phyloP scores from a whole-genome alignment of 2,329 filamentous ascomycete genomes.

The Peltaster fructicola region DNA sequence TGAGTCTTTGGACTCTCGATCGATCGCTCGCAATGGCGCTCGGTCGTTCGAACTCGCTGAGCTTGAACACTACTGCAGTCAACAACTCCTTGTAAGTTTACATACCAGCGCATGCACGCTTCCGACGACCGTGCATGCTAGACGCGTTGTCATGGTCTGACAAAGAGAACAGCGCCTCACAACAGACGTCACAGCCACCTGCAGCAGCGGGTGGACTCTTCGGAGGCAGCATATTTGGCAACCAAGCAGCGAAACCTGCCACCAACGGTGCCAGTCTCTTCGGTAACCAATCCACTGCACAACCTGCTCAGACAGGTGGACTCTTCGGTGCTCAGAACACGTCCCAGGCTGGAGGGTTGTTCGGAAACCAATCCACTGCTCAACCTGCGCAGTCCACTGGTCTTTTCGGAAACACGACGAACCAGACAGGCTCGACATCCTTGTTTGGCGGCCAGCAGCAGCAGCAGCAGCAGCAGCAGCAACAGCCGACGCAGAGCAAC shows the following conservation, averaged over 20 bases:
- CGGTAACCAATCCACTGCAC: constrained; percentile 10
- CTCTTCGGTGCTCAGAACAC: constrained; percentile 6
- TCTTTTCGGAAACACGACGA: constrained; percentile 13
- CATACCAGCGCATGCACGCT: constrained; percentile 1
- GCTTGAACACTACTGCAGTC: constrained; percentile 34
- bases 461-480: constrained; percentile 16
- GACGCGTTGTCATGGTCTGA: too few relatives aligned
- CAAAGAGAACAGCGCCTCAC: background rate
- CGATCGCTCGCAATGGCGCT: constrained; percentile 22
- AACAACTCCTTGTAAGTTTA: constrained; percentile 21
- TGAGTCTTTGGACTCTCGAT: too few relatives aligned
- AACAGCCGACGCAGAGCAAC: constrained; percentile 6
- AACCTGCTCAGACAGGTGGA: constrained; percentile 8
- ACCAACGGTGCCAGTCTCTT: constrained; percentile 9
- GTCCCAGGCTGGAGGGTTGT: too few relatives aligned
- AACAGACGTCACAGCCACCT: constrained; percentile 11
- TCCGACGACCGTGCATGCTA: too few relatives aligned
- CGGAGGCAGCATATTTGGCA: constrained; percentile 16
- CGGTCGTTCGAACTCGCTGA: constrained; percentile 32
- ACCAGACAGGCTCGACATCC: constrained; percentile 3
- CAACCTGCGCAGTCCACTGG: constrained; percentile 14
- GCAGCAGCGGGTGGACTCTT: constrained; percentile 15
- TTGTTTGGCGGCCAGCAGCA: constrained; percentile 10
- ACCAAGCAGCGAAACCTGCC: constrained; percentile 6
- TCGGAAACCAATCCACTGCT: too few relatives aligned